A percentile compares a stretch with the other conserved stretches of the same genome.
Conservation (phyloP, 495 filamentous ascomycete genomes). For the Delitschia confertaspora region DNA sequence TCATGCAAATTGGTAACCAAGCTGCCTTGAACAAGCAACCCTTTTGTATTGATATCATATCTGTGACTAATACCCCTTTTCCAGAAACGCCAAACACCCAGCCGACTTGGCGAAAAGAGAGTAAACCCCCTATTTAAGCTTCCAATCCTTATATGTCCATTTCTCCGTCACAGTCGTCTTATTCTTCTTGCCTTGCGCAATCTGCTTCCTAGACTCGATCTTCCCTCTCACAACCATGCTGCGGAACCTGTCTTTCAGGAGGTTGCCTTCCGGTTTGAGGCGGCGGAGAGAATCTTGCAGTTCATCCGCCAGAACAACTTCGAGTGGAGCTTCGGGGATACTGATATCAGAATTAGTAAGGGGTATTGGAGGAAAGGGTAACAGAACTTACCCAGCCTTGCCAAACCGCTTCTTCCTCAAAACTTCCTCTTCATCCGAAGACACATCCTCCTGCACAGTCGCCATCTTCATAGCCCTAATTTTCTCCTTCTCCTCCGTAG, state of each 20-base stretch:
- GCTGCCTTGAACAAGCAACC: too few species aligned
- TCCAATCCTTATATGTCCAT: conserved; percentile 95
- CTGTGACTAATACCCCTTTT: too few species aligned
- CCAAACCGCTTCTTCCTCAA: conserved; percentile 70
- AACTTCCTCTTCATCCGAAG: conserved; percentile 48
- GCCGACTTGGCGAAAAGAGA: too few species aligned
- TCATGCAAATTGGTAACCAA: too few species aligned
- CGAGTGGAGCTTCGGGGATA: conserved; percentile 68
- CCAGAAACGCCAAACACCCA: too few species aligned
- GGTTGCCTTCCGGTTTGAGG: conserved; percentile 88
- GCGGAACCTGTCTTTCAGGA: conserved; percentile 84
- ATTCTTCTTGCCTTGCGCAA: conserved; percentile 68
- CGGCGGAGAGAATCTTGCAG: conserved; percentile 80
- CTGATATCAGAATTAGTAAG: conserved; percentile 32
- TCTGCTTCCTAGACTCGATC: conserved; percentile 68
- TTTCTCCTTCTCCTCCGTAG: conserved; percentile 51
- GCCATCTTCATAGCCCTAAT: conserved; percentile 23
- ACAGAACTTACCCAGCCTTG: conserved; percentile 56
- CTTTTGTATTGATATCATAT: too few species aligned
- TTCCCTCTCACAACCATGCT: conserved; percentile 82
- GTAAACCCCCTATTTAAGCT: conserved; percentile 34
- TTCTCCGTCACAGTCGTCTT: conserved; percentile 80
- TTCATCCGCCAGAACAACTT: conserved; percentile 87
- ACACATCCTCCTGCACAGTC: conserved; percentile 38
- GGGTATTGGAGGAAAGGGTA: neutral